Conservation (phyloP, 306 rosid genomes). For the Acacia acuminata region DNA sequence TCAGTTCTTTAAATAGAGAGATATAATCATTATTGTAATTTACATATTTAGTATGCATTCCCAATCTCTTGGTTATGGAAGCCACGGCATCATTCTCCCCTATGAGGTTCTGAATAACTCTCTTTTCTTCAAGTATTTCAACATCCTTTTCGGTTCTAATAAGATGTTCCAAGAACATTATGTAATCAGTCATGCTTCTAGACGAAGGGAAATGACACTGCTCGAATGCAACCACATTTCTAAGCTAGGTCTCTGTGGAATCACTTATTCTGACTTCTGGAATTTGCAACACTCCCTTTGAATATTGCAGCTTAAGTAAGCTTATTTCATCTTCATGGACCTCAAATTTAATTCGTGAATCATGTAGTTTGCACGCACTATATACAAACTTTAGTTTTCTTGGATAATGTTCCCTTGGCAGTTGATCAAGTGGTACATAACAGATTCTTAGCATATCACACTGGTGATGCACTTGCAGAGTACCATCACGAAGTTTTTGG, state of each 20-base stretch:
- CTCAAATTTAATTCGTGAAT: no score
- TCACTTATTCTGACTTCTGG: no score
- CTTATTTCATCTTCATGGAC: no score
- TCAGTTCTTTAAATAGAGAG: not conserved
- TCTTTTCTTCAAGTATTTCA: not conserved
- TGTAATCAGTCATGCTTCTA: not conserved
- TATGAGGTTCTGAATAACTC: not conserved
- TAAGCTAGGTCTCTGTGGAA: not conserved
- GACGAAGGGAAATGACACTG: not conserved
- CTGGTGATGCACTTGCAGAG: not conserved
- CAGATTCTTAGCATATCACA: not conserved
- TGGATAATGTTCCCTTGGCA: no score
- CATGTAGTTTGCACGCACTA: no score
- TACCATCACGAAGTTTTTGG: not conserved
- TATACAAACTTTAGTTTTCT: no score
- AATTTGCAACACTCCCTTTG: no score
- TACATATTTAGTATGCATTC: not conserved
- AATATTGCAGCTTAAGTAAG: no score
- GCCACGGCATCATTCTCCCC: not conserved
- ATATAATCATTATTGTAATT: not conserved
- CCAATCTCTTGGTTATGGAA: not conserved
- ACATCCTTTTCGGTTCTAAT: not conserved
- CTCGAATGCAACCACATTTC: not conserved
- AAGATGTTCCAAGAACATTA: not conserved
- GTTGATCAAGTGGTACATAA: no score